These are phyloP conservation scores for Jasminum sambac DNA, from an alignment of 257 asterid genomes.

Conservation along the genomic window DNA sequence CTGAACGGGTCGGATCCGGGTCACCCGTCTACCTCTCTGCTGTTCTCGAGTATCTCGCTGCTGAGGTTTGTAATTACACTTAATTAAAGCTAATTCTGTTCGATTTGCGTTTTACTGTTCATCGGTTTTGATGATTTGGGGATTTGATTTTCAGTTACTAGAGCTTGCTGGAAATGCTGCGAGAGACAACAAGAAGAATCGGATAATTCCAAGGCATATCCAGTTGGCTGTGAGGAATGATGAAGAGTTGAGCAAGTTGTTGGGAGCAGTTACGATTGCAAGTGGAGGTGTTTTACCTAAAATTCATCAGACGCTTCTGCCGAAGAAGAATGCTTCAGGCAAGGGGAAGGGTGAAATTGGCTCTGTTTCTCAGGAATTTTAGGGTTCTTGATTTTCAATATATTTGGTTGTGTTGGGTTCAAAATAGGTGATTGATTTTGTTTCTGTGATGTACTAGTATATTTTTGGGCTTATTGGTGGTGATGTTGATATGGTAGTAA, in stretches of 20 bases:
- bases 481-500: slow-evolving; percentile 15
- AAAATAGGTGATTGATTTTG: not conserved
- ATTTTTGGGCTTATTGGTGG: not conserved
- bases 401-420: not conserved
- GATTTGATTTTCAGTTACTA: slow-evolving; percentile 35
- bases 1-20: slow-evolving; percentile 65
- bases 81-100: not conserved
- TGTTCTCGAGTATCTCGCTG: slow-evolving; percentile 68
- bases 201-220: slow-evolving; percentile 61
- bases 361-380: slow-evolving; percentile 50
- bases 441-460: not conserved
- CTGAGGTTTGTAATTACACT: slow-evolving; percentile 37
- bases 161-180: slow-evolving; percentile 82
- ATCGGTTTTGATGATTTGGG: not conserved
- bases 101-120: not conserved
- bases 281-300: slow-evolving; percentile 63
- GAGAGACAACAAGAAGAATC: slow-evolving; percentile 60
- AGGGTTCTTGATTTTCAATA: slow-evolving; percentile 9
- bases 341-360: slow-evolving; percentile 48
- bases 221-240: slow-evolving; percentile 65
- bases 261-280: slow-evolving; percentile 59
- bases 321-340: slow-evolving; percentile 45
- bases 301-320: slow-evolving; percentile 45
- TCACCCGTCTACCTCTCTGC: slow-evolving; percentile 61
- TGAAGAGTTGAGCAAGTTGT: slow-evolving; percentile 49